These are phyloP conservation scores for Ruellia speciosa DNA, from an alignment of 305 asterid species.

Conservation along the genomic window DNA sequence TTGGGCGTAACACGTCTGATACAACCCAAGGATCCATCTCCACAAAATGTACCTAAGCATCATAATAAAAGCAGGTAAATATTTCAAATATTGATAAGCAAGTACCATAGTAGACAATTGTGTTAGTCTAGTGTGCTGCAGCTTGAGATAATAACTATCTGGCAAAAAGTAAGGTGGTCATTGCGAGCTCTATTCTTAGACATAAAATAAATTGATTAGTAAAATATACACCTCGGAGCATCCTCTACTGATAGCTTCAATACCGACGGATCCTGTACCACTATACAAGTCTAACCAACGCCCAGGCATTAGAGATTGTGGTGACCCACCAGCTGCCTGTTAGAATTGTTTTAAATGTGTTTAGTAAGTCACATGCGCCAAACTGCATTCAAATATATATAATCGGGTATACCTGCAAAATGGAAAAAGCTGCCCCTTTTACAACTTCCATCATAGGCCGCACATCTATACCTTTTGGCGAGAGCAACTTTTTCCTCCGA, in stretches of 20 bases:
- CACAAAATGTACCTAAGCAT: constrained; percentile 77
- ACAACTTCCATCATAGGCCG: constrained; percentile 99
- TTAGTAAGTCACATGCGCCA: constrained; percentile 10
- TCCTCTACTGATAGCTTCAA: constrained; percentile 88
- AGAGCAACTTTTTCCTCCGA: constrained; percentile 82
- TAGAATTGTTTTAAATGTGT: constrained; percentile 4
- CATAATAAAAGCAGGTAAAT: constrained; percentile 19
- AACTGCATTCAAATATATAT: constrained; percentile 5
- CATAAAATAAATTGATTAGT: constrained; percentile 4
- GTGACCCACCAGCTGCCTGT: constrained; percentile 55
- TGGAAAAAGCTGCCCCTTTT: constrained; percentile 84
- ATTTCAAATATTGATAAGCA: constrained; percentile 18
- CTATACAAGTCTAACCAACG: constrained; percentile 97
- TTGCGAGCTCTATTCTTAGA: not conserved
- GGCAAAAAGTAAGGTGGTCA: constrained; percentile 6
- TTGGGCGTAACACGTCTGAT: constrained; percentile 77
- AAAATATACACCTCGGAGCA: constrained; percentile 40
- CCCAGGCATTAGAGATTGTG: constrained; percentile 81
- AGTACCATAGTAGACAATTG: constrained; percentile 3
- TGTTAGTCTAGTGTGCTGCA: not conserved
- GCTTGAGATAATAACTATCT: not conserved
- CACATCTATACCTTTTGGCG: constrained; percentile 92
- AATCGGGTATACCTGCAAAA: constrained; percentile 62
- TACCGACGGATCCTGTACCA: constrained; percentile 98
- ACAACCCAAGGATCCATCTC: constrained; percentile 99